Base-by-base conservation (phyloP, 495 filamentous ascomycete genomes). In the Cercophora sp. region DNA sequence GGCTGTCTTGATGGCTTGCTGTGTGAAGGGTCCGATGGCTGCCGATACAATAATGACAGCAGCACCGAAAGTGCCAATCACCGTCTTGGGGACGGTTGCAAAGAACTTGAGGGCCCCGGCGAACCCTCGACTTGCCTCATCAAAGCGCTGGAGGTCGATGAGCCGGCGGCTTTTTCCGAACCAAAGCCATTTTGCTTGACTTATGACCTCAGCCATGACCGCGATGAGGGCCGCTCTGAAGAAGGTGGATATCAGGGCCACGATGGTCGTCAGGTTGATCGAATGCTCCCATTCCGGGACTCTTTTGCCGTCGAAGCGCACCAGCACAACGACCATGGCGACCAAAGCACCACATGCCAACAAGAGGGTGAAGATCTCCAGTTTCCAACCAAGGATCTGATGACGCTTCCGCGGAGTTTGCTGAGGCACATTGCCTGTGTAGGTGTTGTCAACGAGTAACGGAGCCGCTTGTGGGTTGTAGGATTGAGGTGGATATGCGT, bases 181-280 rank as follows among this genome's bases (percentile, higher is more conserved):
- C 45, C 45, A 48, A 2, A 15, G 4, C 45, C 45, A 48, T 16
- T 48, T 48, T 18, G 16, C n/a, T 8, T 48, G 45, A 18, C 27
- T 34, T 26, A 48, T 48, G 26, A 48, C 20, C 26, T 48, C 27
- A 11, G 11, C 27, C 11, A 48, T 22, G 27, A 10, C 29, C 5
- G 45, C 45, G 4, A 48, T 3, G 5, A 48, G 27, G 27, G 45
- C n/a, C 5, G 45, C 26, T 48, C 24, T 32, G 45, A 48, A 48
- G 31, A 48, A 16, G 25, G 45, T 48, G 2, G 15, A 15, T 5
- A 20, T 16, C 3, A 48, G 3, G 16, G 45, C 9, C 4, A 48
- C 15, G 4, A 48, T 2, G 3, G 45, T 48, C 2, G 27, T 48
- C 2, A 48, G 27, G 29, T 48, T 48, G 45, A 48, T 48, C 13